Evolutionary conservation across 208 protist species (phyloP).

Genomic region (Trypanosoma boissoni): DNA sequence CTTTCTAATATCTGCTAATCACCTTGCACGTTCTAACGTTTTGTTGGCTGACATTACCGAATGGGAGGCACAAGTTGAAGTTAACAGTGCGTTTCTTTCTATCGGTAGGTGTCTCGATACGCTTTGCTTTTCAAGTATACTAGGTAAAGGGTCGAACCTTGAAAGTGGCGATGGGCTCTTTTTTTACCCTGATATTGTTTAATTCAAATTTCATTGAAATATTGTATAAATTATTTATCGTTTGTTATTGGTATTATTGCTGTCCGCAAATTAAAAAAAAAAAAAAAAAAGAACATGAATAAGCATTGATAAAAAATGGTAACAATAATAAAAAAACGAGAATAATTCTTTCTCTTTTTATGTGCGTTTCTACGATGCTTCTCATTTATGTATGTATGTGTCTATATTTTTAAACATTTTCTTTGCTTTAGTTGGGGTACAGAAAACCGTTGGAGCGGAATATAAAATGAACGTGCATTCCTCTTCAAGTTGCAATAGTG

Average conservation of each 20-base stretch:
- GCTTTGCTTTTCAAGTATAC: slow-evolving; percentile 22
- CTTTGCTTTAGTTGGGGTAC: no score
- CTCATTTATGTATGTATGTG: no score
- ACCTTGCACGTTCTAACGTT: not conserved
- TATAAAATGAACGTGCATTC: no score
- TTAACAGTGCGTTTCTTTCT: slow-evolving; percentile 24
- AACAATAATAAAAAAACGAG: no score
- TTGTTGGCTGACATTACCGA: slow-evolving; percentile 22
- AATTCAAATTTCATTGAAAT: slow-evolving; percentile 9
- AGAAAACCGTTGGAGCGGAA: no score
- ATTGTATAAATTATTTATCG: slow-evolving; percentile 14
- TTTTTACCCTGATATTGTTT: slow-evolving; percentile 13
- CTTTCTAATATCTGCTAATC: not conserved
- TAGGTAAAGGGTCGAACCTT: not conserved
- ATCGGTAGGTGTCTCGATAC: slow-evolving; percentile 26
- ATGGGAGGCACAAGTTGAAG: slow-evolving; percentile 24
- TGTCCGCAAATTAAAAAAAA: no score
- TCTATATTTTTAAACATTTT: no score
- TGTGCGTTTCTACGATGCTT: no score
- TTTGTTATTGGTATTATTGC: not conserved
- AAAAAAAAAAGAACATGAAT: no score
- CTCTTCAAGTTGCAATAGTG: no score
- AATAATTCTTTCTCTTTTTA: no score
- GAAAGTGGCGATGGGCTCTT: slow-evolving; percentile 4
- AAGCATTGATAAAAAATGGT: no score